Percentiles rank a stretch among this genome's conserved stretches.
phyloP scores from a whole-genome alignment of 352 stramenopile species.

The Plasmopara viticola region DNA sequence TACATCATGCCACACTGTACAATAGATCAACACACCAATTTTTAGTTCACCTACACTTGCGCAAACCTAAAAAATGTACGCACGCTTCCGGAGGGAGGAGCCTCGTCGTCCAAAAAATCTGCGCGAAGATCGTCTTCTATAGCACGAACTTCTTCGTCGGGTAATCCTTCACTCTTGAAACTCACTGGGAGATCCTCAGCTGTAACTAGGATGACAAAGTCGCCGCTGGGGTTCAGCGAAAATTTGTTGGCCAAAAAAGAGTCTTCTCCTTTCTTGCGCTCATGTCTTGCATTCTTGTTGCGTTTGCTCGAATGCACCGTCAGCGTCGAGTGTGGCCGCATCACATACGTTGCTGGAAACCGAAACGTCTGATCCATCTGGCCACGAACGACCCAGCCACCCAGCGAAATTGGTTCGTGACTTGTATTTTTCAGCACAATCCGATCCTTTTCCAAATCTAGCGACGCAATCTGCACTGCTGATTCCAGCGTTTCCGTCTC shows the following conservation, averaged over 20 bases:
- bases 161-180: constrained; percentile 52
- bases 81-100: constrained; percentile 46
- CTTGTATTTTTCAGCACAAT: constrained; percentile 76
- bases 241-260: constrained; percentile 79
- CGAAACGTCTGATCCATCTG: constrained; percentile 62
- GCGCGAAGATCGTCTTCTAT: constrained; percentile 48
- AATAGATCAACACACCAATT: constrained; percentile 6
- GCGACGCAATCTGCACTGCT: constrained; percentile 49
- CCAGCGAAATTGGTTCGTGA: constrained; percentile 45
- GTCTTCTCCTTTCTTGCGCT: constrained; percentile 64
- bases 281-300: constrained; percentile 71
- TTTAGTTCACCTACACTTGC: constrained; percentile 4
- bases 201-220: constrained; percentile 61
- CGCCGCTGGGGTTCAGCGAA: constrained; percentile 57
- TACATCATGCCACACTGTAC: constrained; percentile 30
- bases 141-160: constrained; percentile 50
- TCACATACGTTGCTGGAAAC: constrained; percentile 61
- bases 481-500: constrained; percentile 7
- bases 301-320: constrained; percentile 76
- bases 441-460: constrained; percentile 71
- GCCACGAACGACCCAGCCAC: constrained; percentile 60
- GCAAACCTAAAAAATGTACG: background rate
- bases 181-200: constrained; percentile 63
- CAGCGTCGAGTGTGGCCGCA: constrained; percentile 59
- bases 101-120: constrained; percentile 51